phyloP scores from a whole-genome alignment of 768 basidiomycete genomes.

The Sutorius australiensis region DNA sequence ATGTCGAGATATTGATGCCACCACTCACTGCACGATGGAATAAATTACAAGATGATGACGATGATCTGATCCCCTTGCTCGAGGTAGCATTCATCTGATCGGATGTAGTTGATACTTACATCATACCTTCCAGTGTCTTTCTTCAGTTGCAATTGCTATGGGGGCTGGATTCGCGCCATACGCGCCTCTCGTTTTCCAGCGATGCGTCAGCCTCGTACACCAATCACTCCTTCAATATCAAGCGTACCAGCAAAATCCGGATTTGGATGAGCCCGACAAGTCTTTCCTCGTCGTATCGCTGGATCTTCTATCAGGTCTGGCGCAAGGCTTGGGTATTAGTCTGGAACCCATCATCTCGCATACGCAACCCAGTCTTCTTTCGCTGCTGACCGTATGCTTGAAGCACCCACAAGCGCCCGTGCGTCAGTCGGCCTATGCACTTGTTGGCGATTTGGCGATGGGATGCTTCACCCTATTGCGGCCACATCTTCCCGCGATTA shows the following conservation, averaged over 20 bases:
- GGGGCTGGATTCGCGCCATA: conserved; percentile 85
- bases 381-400: conserved; percentile 81
- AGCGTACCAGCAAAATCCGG: conserved; percentile 81
- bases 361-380: conserved; percentile 73
- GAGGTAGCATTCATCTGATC: conserved; percentile 59
- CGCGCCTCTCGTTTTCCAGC: conserved; percentile 86
- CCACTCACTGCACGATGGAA: conserved; percentile 87
- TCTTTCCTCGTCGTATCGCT: conserved; percentile 97
- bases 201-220: conserved; percentile 85
- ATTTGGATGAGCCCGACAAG: conserved; percentile 92
- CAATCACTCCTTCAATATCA: conserved; percentile 81
- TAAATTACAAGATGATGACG: conserved; percentile 86
- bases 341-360: conserved; percentile 70
- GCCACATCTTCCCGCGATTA: conserved; percentile 82
- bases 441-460: conserved; percentile 97
- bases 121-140: conserved; percentile 69
- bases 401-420: conserved; percentile 96
- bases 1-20: conserved; percentile 96
- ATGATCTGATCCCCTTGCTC: conserved; percentile 88
- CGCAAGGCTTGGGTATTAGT: conserved; percentile 83
- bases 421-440: conserved; percentile 95
- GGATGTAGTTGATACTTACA: conserved; percentile 1
- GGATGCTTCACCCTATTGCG: conserved; percentile 85
- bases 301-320: conserved; percentile 93
- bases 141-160: conserved; percentile 96